Evolutionary conservation across 257 asterid genomes (phyloP).

Genomic region (Penstemon barbatus): DNA sequence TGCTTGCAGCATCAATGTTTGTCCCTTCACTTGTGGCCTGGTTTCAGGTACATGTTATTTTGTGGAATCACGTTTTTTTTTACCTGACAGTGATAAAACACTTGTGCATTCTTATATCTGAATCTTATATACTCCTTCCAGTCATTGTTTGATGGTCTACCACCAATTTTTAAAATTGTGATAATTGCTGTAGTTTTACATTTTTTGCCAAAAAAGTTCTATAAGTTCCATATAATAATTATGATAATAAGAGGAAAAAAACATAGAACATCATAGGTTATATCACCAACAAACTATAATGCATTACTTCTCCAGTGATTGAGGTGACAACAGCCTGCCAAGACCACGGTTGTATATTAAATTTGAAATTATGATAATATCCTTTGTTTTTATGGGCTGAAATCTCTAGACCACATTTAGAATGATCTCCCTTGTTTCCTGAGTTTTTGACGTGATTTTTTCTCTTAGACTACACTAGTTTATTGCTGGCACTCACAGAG

Average conservation of each 20-base stretch:
- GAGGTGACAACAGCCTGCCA: not conserved
- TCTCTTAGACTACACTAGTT: not conserved
- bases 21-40: conserved; percentile 86
- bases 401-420: too few relatives aligned
- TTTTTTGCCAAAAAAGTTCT: conserved; percentile 7
- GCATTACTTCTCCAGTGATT: not conserved
- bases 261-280: not conserved
- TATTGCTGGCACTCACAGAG: conserved; percentile 4
- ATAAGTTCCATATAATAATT: not conserved
- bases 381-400: too few relatives aligned
- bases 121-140: not conserved
- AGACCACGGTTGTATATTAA: not conserved
- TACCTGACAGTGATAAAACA: conserved; percentile 4
- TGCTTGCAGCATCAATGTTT: conserved; percentile 77
- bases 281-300: too few relatives aligned
- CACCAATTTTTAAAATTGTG: not conserved
- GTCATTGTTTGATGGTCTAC: conserved; percentile 1
- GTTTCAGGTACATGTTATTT: conserved; percentile 67
- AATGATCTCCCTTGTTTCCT: not conserved
- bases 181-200: conserved; percentile 6
- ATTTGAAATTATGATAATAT: not conserved
- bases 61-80: not conserved
- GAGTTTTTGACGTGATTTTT: conserved; percentile 1
- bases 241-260: not conserved
- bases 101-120: conserved; percentile 5